Percentiles rank a stretch among this genome's conserved stretches.
These are phyloP conservation scores for Tarenaya hassleriana DNA, from an alignment of 345 rosid species.

Conservation along the genomic window DNA sequence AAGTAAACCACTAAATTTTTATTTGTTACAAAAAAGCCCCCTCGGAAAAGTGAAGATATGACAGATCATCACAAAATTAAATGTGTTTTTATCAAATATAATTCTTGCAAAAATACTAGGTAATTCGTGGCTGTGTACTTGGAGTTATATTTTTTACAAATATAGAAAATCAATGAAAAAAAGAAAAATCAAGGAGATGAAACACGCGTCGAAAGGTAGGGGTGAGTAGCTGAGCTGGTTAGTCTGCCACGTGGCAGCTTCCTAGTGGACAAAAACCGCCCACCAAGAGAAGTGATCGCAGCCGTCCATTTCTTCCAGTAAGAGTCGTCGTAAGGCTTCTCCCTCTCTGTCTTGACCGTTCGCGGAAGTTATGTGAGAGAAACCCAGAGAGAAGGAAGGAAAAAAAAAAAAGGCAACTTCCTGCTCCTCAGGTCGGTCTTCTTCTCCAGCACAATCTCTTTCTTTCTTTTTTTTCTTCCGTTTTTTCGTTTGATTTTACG, in stretches of 20 bases:
- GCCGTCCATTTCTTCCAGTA: constrained; percentile 27
- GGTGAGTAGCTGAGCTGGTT: constrained; percentile 24
- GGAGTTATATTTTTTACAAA: background rate
- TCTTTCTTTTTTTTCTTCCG: constrained; percentile 18
- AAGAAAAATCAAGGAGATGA: constrained; percentile 1
- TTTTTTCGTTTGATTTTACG: background rate
- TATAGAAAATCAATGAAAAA: too few relatives aligned
- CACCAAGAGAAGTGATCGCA: constrained; percentile 27
- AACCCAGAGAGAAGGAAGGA: constrained; percentile 26
- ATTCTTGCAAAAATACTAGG: too few relatives aligned
- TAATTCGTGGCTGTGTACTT: too few relatives aligned
- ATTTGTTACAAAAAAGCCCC: too few relatives aligned
- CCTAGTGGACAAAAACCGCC: constrained; percentile 20
- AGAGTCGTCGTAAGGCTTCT: constrained; percentile 28
- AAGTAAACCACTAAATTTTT: too few relatives aligned
- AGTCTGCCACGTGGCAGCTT: background rate
- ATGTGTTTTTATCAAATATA: too few relatives aligned
- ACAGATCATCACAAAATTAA: too few relatives aligned
- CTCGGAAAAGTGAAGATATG: too few relatives aligned
- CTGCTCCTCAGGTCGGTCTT: constrained; percentile 22
- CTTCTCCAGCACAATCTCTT: constrained; percentile 21
- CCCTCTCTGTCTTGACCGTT: constrained; percentile 7
- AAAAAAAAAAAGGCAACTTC: constrained; percentile 11
- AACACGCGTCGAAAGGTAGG: constrained; percentile 29
- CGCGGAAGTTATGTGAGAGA: constrained; percentile 36